Conservation (phyloP, 148 eudicot genomes). For the Rhododendron vialii region DNA sequence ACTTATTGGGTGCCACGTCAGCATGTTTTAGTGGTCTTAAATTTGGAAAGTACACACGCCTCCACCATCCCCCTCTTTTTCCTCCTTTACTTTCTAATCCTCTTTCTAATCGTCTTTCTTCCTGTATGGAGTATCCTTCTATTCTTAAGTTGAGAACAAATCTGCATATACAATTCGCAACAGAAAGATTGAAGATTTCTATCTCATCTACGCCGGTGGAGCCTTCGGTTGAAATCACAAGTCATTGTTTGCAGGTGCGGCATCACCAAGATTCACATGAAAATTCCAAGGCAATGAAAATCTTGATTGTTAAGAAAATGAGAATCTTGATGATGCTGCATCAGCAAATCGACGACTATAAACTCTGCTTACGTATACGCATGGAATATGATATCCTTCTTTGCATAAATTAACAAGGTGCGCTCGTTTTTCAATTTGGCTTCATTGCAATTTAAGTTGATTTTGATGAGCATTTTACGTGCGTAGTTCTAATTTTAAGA, state of each 20-base stretch:
- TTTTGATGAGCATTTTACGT: neutral
- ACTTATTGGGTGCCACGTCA: neutral
- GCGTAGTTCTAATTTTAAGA: neutral
- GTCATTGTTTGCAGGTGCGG: slow-evolving; percentile 16
- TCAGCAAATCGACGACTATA: slow-evolving; percentile 10
- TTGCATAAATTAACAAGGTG: neutral
- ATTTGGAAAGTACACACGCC: neutral
- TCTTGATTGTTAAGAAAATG: neutral
- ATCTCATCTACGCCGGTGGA: neutral
- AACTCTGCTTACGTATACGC: neutral
- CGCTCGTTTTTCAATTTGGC: neutral
- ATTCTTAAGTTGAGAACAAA: neutral
- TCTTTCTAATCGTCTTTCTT: neutral
- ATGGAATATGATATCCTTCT: neutral
- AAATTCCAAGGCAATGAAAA: neutral
- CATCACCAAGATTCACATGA: slow-evolving; percentile 16
- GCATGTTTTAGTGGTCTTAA: neutral
- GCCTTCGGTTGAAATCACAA: neutral
- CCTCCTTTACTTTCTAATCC: neutral
- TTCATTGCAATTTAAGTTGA: neutral
- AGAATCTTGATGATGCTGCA: slow-evolving; percentile 23
- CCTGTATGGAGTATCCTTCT: neutral
- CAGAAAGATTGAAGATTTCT: neutral
- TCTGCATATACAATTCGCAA: neutral
- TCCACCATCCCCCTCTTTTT: neutral